Percentiles rank a stretch among this genome's conserved stretches.
Evolutionary conservation across 73 alveolate genomes (phyloP).

Genomic region (Symbiodinium natans): DNA sequence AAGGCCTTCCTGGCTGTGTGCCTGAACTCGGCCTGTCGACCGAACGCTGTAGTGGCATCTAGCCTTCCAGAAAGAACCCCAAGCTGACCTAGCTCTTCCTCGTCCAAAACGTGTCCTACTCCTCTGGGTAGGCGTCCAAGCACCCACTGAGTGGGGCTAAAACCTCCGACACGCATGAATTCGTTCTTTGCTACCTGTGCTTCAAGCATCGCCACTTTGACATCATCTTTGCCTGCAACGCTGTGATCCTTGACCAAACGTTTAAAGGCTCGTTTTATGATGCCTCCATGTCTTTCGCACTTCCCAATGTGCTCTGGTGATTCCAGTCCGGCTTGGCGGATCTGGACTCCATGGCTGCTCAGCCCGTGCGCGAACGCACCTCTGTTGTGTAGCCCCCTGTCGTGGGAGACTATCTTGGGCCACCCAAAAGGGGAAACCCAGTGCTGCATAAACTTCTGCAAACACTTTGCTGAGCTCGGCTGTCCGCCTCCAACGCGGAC

Average conservation of each 20-base stretch:
- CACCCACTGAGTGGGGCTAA: conserved; percentile 20
- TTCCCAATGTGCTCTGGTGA: neutral
- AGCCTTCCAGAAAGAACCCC: neutral
- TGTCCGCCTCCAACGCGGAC: neutral
- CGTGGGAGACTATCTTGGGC: neutral
- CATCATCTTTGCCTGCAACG: neutral
- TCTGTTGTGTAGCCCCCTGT: neutral
- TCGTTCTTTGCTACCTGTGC: neutral
- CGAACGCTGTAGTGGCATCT: neutral
- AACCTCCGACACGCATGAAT: neutral
- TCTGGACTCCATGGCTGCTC: neutral
- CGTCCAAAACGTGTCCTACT: neutral
- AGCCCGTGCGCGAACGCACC: neutral
- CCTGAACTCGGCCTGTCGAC: neutral
- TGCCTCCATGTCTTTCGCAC: neutral
- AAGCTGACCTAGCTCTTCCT: neutral
- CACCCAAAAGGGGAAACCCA: neutral
- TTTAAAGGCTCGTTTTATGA: neutral
- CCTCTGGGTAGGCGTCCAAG: neutral
- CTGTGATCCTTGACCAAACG: neutral
- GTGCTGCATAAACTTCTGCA: neutral
- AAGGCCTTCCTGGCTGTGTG: neutral
- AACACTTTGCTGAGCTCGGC: neutral
- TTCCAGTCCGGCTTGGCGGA: neutral
- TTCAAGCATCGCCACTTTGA: neutral